Evolutionary conservation across 1,284 basidiomycete genomes (phyloP), one percentile per base, ranked within the genome.

Genomic region (Peniophora sp.): DNA sequence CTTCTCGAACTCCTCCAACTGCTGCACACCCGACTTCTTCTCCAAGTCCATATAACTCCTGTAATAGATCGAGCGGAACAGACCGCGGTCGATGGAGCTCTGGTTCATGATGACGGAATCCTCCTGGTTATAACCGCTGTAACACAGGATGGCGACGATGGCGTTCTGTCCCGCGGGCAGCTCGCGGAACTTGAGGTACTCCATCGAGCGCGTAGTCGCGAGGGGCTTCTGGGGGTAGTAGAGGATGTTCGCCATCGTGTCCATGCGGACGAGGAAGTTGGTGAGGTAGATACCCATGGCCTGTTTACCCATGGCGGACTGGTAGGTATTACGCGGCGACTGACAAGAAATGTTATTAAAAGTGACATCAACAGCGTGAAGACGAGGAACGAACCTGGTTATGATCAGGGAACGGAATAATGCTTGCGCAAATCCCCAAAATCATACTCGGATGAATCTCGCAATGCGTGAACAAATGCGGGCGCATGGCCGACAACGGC

Each of bases 71-170:
- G 94, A 97, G 25, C 96, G 85, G 87, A 99, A 99, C 34, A 99
- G 78, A 54, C 97, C 96, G 52, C 97, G 90, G 65, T 99, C 96
- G 62, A 99, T 92, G 19, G 96, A 97, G 58, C 89, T 93, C 70
- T 99, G 96, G 69, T 99, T 99, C 96, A 99, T 97, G 69, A 99
- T 99, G 68, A 99, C 96, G 58, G 97, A 99, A 79, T 99, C 97
- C 84, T 99, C 97, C 70, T 99, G 97, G 69, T 99, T 99, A 73
- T 99, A 99, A 32, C 96, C 96, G 59, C 94, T 97, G 71, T 99
- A 99, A 64, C 95, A 98, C 49, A 99, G 75, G 65, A 99, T 99
- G 3, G 97, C 96, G 46, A 99, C 95, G 56, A 98, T 94, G 45
- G 95, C 94, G 65, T 99, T 99, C 69, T 97, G 94, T 17, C 96